A percentile compares a stretch with the other conserved stretches of the same genome.
These are phyloP conservation scores for Volvox africanus DNA, from an alignment of 139 green algal species.

Conservation along the genomic window DNA sequence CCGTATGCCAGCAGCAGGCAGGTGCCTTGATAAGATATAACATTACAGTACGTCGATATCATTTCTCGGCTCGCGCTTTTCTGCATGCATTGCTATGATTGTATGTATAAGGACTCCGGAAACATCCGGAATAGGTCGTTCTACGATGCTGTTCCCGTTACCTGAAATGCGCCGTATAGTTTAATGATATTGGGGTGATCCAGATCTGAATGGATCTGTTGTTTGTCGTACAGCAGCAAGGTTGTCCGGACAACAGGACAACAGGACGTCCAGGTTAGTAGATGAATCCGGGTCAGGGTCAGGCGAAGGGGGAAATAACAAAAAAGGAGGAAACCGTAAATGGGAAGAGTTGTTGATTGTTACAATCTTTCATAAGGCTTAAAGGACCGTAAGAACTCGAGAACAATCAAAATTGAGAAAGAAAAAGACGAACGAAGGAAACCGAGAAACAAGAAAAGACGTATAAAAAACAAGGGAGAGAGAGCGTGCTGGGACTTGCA, in stretches of 20 bases:
- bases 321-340: background rate
- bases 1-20: no score
- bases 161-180: slow-evolving; percentile 48
- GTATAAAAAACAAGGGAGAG: no score
- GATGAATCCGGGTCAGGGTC: background rate
- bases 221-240: background rate
- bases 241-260: background rate
- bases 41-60: no score
- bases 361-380: background rate
- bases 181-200: slow-evolving; percentile 17
- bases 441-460: no score
- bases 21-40: no score
- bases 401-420: background rate
- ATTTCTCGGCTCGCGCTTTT: no score
- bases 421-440: background rate
- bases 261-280: background rate
- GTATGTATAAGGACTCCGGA: no score
- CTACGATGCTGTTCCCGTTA: background rate
- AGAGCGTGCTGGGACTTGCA: background rate
- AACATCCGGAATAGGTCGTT: no score
- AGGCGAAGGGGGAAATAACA: background rate
- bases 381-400: background rate
- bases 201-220: slow-evolving; percentile 26
- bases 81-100: no score
- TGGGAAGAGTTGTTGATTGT: background rate